Conservation (phyloP, 805 yeast genomes). For the Pichia nakasei region DNA sequence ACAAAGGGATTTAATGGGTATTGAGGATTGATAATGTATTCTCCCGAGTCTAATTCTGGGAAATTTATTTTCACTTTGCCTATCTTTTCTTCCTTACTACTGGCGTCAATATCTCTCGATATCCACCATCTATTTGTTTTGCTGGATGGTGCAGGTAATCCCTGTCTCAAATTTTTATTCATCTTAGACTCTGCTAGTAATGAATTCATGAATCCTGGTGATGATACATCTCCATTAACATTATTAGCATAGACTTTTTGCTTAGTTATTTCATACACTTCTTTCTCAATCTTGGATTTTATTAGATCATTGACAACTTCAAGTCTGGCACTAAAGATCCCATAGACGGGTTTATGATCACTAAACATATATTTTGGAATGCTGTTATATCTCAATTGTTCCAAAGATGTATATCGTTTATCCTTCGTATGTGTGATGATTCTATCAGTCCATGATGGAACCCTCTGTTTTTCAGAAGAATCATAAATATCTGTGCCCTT, state of each 20-base stretch:
- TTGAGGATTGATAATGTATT: slow-evolving; percentile 54
- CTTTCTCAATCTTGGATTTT: slow-evolving; percentile 41
- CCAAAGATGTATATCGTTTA: slow-evolving; percentile 38
- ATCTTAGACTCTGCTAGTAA: slow-evolving; percentile 10
- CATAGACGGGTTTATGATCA: slow-evolving; percentile 88
- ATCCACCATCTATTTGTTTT: slow-evolving; percentile 79
- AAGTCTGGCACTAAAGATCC: slow-evolving; percentile 54
- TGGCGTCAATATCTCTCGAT: slow-evolving; percentile 47
- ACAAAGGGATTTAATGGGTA: slow-evolving; percentile 68
- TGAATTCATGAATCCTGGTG: slow-evolving; percentile 4
- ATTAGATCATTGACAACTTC: slow-evolving; percentile 54
- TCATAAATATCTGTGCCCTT: slow-evolving; percentile 78
- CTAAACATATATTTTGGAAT: slow-evolving; percentile 55
- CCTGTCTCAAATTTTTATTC: slow-evolving; percentile 23
- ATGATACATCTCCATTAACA: slow-evolving; percentile 17
- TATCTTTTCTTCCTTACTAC: slow-evolving; percentile 3
- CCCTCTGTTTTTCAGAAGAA: slow-evolving; percentile 82
- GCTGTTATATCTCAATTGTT: slow-evolving; percentile 52
- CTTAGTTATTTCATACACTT: slow-evolving; percentile 45
- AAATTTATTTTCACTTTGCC: slow-evolving; percentile 57
- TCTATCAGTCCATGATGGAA: slow-evolving; percentile 98
- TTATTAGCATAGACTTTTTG: slow-evolving; percentile 32
- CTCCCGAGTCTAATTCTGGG: slow-evolving; percentile 35
- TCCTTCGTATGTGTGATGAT: slow-evolving; percentile 55
- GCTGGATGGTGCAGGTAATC: slow-evolving; percentile 78